A percentile compares a stretch with the other conserved stretches of the same genome.
Conservation (phyloP, 345 rosid genomes). For the Ceriops tagal region DNA sequence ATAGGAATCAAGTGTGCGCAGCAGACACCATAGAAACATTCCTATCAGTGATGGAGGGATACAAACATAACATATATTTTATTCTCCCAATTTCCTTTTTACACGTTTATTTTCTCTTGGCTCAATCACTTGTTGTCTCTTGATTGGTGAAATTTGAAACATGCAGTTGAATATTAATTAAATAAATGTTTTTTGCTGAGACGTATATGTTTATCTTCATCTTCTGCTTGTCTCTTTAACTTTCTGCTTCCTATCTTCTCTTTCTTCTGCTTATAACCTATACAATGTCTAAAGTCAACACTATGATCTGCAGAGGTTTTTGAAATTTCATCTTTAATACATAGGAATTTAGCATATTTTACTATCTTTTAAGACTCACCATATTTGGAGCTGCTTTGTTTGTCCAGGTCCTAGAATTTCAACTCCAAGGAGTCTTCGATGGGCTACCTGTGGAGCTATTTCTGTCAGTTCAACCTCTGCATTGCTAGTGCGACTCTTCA, state of each 20-base stretch:
- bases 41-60: too few species aligned
- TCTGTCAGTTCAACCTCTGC: constrained; percentile 64
- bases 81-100: background rate
- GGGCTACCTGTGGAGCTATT: constrained; percentile 90
- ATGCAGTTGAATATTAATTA: too few species aligned
- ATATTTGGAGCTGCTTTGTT: background rate
- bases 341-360: too few species aligned
- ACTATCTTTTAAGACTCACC: background rate
- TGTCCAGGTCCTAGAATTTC: constrained; percentile 58
- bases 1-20: background rate
- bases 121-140: background rate
- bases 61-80: background rate
- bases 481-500: constrained; percentile 69
- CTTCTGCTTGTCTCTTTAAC: background rate
- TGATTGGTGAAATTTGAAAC: too few species aligned
- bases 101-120: background rate
- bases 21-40: background rate
- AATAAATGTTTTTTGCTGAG: too few species aligned
- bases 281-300: too few species aligned
- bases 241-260: too few species aligned
- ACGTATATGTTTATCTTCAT: too few species aligned
- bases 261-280: too few species aligned
- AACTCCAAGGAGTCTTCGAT: constrained; percentile 65
- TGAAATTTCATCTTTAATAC: too few species aligned
- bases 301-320: too few species aligned